Conservation (phyloP, 805 yeast species). For the Blastobotrys terrestris region DNA sequence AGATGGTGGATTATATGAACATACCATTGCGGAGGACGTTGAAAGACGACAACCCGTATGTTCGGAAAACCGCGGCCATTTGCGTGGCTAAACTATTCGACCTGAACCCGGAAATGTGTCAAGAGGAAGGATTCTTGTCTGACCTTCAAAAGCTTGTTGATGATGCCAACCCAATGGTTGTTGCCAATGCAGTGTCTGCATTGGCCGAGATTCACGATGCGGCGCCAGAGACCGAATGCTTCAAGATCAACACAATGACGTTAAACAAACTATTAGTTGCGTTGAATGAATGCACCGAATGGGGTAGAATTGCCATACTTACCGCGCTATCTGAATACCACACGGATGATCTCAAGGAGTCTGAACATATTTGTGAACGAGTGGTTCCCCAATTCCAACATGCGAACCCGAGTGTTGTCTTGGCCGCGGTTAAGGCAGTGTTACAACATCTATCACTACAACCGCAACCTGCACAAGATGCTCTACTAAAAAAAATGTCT, state of each 20-base stretch:
- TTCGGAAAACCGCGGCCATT: slow-evolving; percentile 93
- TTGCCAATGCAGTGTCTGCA: slow-evolving; percentile 87
- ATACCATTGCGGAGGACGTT: slow-evolving; percentile 81
- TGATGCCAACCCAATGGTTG: slow-evolving; percentile 95
- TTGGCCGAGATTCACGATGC: slow-evolving; percentile 74
- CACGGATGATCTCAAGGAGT: slow-evolving; percentile 54
- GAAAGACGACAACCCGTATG: slow-evolving; percentile 92
- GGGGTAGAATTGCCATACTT: slow-evolving; percentile 93
- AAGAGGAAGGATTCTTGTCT: slow-evolving; percentile 80
- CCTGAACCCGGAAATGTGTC: slow-evolving; percentile 68
- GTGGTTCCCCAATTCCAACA: slow-evolving; percentile 94
- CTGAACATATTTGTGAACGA: slow-evolving; percentile 79
- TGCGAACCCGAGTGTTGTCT: slow-evolving; percentile 91
- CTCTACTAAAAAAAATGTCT: slow-evolving; percentile 60
- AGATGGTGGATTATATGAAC: slow-evolving; percentile 91
- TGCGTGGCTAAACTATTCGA: slow-evolving; percentile 95
- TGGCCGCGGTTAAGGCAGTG: slow-evolving; percentile 76
- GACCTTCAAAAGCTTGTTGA: slow-evolving; percentile 59
- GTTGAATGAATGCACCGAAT: slow-evolving; percentile 94
- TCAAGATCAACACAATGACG: slow-evolving; percentile 36
- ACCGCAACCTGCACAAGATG: slow-evolving; percentile 34
- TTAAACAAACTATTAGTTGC: slow-evolving; percentile 65
- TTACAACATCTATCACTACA: slow-evolving; percentile 48
- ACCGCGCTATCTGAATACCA: slow-evolving; percentile 71
- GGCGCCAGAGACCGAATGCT: slow-evolving; percentile 47